Base-by-base conservation (phyloP, 2,329 filamentous ascomycete genomes). In the Cladosporium halotolerans region DNA sequence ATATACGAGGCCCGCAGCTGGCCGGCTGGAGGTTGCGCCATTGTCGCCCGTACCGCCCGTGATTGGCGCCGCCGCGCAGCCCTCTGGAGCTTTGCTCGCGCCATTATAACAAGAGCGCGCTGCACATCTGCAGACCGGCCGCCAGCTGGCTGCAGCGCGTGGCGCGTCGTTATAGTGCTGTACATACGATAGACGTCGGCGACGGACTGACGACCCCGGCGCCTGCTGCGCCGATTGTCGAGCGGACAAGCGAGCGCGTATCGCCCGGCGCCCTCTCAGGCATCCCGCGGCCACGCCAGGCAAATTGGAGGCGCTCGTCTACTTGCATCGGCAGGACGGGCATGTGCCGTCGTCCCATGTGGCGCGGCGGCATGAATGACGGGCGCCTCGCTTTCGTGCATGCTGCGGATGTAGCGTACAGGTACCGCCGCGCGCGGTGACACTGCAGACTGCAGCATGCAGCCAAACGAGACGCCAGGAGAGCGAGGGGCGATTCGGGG, bases 241-340 rank as follows among this genome's bases (percentile, higher is more conserved):
- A 28, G 23, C 23, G 23, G 23, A 28, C 23, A 28, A 28, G 23
- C 23, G 23, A 28, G 23, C 23, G 23, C 23, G 23, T 28, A 28
- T 28, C 23, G 23, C 23, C 23, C 23, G 7, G 23, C 23, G 7
- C 23, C 23, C 23, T 28, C 7, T 7, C 13, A 40, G 46, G 19
- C 46, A 49, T 49, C 38, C 23, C 23, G 36, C 36, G 36, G 16
- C 8, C 10, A 11, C 34, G 36, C 36, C 13, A 39, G 36, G n/a
- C n/a, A 39, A 23, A 41, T n/a, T 28, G 38, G 48, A 44, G 48
- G 48, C 48, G 40, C 48, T 51, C 48, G 48, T 51, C 33, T 51
- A 51, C 48, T 34, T 51, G 48, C 48, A 51, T 51, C 48, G 48
- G 48, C 48, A 51, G 44, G 32, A 44, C 39, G 48, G 44, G 48